Evolutionary conservation across 208 protist genomes (phyloP).

Genomic region (Trypanosomatidae sp.): DNA sequence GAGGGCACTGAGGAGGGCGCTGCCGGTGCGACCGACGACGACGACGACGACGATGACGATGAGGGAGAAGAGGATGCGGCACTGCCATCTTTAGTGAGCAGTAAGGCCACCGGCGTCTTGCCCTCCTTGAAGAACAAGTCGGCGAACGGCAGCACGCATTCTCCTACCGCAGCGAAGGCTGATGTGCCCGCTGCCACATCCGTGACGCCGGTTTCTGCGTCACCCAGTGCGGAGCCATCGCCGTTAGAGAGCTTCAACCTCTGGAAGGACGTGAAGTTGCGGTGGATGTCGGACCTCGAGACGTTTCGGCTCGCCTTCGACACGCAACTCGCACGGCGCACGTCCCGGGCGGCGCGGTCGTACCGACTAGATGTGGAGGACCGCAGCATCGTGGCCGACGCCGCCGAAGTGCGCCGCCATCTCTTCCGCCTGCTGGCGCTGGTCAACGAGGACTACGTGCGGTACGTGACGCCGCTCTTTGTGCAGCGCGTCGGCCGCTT

Average conservation of each 20-base stretch:
- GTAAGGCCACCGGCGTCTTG: too few relatives aligned
- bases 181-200: background rate
- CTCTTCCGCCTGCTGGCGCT: slow-evolving; percentile 33
- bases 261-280: slow-evolving; percentile 33
- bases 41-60: too few relatives aligned
- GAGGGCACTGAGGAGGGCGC: background rate
- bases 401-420: slow-evolving; percentile 29
- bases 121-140: too few relatives aligned
- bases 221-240: background rate
- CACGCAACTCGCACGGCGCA: background rate
- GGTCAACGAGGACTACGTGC: slow-evolving; percentile 41
- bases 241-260: slow-evolving; percentile 2
- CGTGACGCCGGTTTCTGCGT: background rate
- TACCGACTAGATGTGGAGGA: slow-evolving; percentile 20
- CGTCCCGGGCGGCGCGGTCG: background rate
- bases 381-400: slow-evolving; percentile 16
- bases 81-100: too few relatives aligned
- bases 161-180: too few relatives aligned
- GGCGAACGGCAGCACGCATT: too few relatives aligned
- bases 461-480: slow-evolving; percentile 14
- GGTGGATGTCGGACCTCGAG: slow-evolving; percentile 41
- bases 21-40: background rate
- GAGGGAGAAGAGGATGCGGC: too few relatives aligned
- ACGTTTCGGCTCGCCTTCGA: slow-evolving; percentile 28
- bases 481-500: slow-evolving; percentile 9